Percentiles rank a stretch among this genome's conserved stretches.
Conservation (phyloP, 78 protist species). For the Planoprotostelium fungivorum region DNA sequence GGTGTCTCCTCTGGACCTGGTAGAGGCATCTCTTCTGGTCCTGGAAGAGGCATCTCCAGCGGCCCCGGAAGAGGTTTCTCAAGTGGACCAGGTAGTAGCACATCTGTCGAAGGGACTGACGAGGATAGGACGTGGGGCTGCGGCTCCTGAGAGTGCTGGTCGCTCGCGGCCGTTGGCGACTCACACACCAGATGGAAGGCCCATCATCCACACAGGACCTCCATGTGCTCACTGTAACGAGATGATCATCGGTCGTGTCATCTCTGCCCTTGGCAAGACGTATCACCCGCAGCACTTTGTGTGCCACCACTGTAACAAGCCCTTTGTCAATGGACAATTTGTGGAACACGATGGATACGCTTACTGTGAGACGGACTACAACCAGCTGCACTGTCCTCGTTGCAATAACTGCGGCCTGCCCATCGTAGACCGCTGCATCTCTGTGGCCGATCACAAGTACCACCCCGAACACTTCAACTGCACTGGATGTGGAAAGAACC, state of each 20-base stretch:
- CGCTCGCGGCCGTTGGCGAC: conserved; percentile 15
- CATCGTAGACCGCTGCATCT: conserved; percentile 55
- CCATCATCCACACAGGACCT: conserved; percentile 48
- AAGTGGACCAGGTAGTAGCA: background rate
- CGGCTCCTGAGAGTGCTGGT: background rate
- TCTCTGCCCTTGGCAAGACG: conserved; percentile 46
- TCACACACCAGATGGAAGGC: conserved; percentile 52
- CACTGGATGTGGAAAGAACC: conserved; percentile 36
- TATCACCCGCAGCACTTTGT: conserved; percentile 72
- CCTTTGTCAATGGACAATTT: conserved; percentile 28
- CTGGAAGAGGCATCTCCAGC: background rate
- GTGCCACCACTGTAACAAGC: conserved; percentile 51
- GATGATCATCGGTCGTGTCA: conserved; percentile 60
- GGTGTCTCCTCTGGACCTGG: background rate
- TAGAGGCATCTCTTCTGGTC: background rate
- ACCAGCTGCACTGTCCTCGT: conserved; percentile 38
- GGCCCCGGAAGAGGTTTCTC: background rate
- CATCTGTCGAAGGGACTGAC: too few species aligned
- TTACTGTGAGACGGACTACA: conserved; percentile 58
- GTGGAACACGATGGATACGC: conserved; percentile 53
- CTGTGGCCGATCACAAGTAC: conserved; percentile 31
- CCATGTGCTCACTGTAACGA: conserved; percentile 52
- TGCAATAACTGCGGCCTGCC: conserved; percentile 49
- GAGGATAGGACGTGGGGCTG: too few species aligned
- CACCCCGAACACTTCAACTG: conserved; percentile 63